Evolutionary conservation across 1,284 basidiomycete species (phyloP).

Genomic region (Malassezia sympodialis): DNA sequence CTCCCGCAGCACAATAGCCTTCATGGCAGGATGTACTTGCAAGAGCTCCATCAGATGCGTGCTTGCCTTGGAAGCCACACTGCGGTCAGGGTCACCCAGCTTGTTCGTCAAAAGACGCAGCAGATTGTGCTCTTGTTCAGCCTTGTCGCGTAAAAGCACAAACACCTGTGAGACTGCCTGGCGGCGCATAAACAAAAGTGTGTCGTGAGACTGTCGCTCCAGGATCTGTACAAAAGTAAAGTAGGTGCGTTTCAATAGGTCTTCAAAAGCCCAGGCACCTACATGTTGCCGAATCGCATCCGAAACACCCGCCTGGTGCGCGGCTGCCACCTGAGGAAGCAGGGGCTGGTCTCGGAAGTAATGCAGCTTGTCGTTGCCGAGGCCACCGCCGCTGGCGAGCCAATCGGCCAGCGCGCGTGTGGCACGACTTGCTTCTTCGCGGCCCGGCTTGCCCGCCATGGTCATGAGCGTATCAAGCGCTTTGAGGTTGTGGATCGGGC

Average conservation of each 20-base stretch:
- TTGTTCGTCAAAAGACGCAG: conserved; percentile 88
- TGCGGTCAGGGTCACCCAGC: conserved; percentile 65
- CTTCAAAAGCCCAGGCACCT: conserved; percentile 81
- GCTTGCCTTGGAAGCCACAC: conserved; percentile 78
- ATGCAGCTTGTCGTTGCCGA: conserved; percentile 61
- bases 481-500: conserved; percentile 69
- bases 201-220: conserved; percentile 78
- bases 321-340: conserved; percentile 56
- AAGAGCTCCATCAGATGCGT: conserved; percentile 80
- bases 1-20: conserved; percentile 76
- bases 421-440: conserved; percentile 83
- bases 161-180: conserved; percentile 62
- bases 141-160: conserved; percentile 73
- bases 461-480: conserved; percentile 55
- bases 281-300: conserved; percentile 54
- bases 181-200: conserved; percentile 74
- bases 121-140: conserved; percentile 95
- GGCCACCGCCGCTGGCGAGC: conserved; percentile 66
- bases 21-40: conserved; percentile 88
- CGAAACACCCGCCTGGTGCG: conserved; percentile 22
- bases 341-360: conserved; percentile 78
- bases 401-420: conserved; percentile 85
- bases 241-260: conserved; percentile 94
- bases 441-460: conserved; percentile 78
- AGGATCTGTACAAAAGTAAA: conserved; percentile 81